Conservation (phyloP, 345 rosid genomes). For the Populus simonii region DNA sequence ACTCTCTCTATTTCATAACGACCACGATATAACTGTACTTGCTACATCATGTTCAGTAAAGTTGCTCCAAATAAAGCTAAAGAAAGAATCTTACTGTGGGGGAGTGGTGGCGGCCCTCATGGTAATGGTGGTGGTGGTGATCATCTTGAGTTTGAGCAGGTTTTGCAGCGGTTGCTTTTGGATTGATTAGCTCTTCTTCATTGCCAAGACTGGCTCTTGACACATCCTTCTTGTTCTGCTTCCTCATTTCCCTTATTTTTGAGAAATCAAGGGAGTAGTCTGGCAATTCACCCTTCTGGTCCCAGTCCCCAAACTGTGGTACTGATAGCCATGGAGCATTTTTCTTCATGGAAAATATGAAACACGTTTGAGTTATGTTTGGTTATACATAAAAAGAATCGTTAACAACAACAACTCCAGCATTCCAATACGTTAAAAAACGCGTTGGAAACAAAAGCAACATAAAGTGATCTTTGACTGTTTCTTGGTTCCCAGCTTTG, state of each 20-base stretch:
- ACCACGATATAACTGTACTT: background rate
- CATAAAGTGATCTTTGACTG: too few relatives aligned
- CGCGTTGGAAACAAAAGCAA: too few relatives aligned
- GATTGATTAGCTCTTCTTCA: slow-evolving; percentile 72
- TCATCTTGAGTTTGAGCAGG: slow-evolving; percentile 29
- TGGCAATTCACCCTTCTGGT: slow-evolving; percentile 81
- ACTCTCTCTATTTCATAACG: background rate
- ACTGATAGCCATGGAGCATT: slow-evolving; percentile 85
- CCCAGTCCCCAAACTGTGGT: slow-evolving; percentile 98
- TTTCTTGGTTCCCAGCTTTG: background rate
- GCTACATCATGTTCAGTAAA: background rate
- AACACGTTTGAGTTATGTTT: background rate
- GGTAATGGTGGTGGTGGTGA: slow-evolving; percentile 23
- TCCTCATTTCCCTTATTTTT: slow-evolving; percentile 91
- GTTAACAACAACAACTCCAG: too few relatives aligned
- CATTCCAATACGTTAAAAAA: background rate
- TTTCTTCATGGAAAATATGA: slow-evolving; percentile 33
- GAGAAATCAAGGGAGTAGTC: slow-evolving; percentile 91
- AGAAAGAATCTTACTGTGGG: slow-evolving; percentile 57
- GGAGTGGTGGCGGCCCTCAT: slow-evolving; percentile 39
- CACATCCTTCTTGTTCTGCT: slow-evolving; percentile 82
- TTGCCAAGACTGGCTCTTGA: slow-evolving; percentile 94
- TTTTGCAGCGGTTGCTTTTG: slow-evolving; percentile 43
- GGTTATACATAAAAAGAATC: background rate
- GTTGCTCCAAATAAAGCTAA: background rate